Evolutionary conservation across 768 basidiomycete genomes (phyloP), one percentile per base, ranked within the genome.

Genomic region (Boletus rubropictus): DNA sequence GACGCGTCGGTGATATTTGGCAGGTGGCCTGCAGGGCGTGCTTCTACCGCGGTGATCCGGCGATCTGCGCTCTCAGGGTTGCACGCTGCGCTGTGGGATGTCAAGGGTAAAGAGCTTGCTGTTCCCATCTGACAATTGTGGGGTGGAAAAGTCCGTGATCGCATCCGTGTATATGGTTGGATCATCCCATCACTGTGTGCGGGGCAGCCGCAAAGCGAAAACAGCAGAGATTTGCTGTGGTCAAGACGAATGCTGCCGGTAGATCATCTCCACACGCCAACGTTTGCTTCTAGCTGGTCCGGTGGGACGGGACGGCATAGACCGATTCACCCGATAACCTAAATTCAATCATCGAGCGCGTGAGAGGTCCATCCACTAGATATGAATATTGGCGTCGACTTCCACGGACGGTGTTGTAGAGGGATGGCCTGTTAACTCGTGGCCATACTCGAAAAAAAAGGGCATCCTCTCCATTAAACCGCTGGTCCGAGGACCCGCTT

Each of bases 1-100:
- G 75, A 82, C 49, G 77, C 81, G 86, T 88, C 48, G 77, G 86
- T 57, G 82, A 86, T 53, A 83, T 84, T 48, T 86, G 79, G 79
- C 81, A 84, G 56, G 74, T 73, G 34, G 80, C 79, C 3, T 82
- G 81, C 54, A 68, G 81, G 24, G 76, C 73, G n/a, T 68, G 84
- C 28, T 87, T 89, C 65, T 87, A 86, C 63, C 76, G 84, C 28
- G 82, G 81, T 33, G 84, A 84, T 1, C 78, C 20, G 4, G 3
- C 11, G 78, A 75, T 78, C 74, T 24, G 78, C 75, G 8, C 62
- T 78, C 9, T 76, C 79, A 2, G 81, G 82, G 0, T 62, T 86
- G 25, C 82, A 85, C 61, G 86, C 86, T 48, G 82, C 82, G 1
- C 68, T 87, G 1, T 77, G 85, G 85, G 85, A 86, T 56, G 82